Conservation (phyloP, 2,329 filamentous ascomycete species). For the Colletotrichum aenigma region DNA sequence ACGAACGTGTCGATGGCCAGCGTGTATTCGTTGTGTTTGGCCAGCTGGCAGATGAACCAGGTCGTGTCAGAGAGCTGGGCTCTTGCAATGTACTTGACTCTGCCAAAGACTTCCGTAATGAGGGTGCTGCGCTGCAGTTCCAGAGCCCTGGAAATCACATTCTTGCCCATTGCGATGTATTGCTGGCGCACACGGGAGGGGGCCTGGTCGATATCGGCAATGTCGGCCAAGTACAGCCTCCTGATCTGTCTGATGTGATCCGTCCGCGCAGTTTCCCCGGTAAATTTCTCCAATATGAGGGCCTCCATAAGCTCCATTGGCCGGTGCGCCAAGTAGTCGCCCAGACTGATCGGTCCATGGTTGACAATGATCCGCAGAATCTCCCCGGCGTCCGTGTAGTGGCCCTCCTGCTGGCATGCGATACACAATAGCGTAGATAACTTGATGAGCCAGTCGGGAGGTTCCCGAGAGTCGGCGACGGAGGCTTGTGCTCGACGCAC, state of each 20-base stretch:
- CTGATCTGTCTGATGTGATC: background rate
- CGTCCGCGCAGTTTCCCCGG: background rate
- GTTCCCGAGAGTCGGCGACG: background rate
- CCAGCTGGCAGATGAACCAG: slow-evolving; percentile 9
- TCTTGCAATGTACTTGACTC: background rate
- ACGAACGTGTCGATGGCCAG: slow-evolving; percentile 17
- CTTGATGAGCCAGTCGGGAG: slow-evolving; percentile 13
- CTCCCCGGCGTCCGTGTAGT: background rate
- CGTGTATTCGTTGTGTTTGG: background rate
- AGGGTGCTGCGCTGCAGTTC: background rate
- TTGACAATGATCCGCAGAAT: slow-evolving; percentile 4
- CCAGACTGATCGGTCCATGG: background rate
- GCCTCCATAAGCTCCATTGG: slow-evolving; percentile 1
- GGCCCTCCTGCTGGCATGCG: slow-evolving; percentile 6
- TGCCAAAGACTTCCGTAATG: background rate
- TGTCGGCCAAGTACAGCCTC: background rate
- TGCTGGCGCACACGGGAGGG: background rate
- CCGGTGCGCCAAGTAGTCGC: background rate
- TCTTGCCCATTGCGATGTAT: slow-evolving; percentile 1
- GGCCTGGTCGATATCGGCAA: background rate
- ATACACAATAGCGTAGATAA: slow-evolving; percentile 7
- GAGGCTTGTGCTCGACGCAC: slow-evolving; percentile 1
- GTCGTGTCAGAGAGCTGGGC: background rate
- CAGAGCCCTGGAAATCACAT: background rate
- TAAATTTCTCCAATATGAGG: background rate